Conservation (phyloP, 73 alveolate genomes). For the Symbiodinium natans region DNA sequence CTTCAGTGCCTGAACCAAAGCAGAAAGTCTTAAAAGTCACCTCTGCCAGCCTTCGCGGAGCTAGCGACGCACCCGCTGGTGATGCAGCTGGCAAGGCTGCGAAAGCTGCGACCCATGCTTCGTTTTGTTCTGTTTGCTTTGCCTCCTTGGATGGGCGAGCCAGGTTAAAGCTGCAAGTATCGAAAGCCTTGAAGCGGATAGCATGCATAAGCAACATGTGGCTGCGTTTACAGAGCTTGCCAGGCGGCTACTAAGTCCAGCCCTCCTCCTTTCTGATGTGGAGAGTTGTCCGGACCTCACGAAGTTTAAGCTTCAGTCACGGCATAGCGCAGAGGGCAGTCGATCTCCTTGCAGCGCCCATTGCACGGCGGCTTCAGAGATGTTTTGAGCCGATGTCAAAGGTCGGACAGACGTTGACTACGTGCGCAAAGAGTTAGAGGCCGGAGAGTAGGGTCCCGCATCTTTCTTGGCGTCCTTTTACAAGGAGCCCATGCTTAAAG, state of each 20-base stretch:
- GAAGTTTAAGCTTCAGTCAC: too few species aligned
- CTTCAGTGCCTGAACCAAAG: too few species aligned
- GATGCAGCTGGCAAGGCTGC: slow-evolving; percentile 79
- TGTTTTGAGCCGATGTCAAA: too few species aligned
- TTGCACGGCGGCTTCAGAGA: too few species aligned
- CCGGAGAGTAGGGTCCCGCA: background rate
- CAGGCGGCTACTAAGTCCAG: slow-evolving; percentile 71
- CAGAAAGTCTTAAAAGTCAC: background rate
- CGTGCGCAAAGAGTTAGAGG: slow-evolving; percentile 93
- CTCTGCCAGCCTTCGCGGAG: slow-evolving; percentile 37
- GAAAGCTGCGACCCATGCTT: background rate
- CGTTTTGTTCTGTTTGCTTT: background rate
- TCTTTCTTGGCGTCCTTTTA: too few species aligned
- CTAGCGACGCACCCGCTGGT: slow-evolving; percentile 88
- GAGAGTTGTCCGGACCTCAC: slow-evolving; percentile 47
- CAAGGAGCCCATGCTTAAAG: too few species aligned
- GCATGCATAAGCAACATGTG: too few species aligned
- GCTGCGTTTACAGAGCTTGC: background rate
- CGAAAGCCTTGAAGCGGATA: too few species aligned
- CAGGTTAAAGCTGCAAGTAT: too few species aligned
- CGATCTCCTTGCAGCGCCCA: too few species aligned
- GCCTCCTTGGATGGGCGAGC: too few species aligned
- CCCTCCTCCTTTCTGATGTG: slow-evolving; percentile 45
- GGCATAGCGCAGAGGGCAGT: too few species aligned
- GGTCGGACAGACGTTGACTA: slow-evolving; percentile 89